Percentiles rank a stretch among this genome's conserved stretches.
phyloP scores from a whole-genome alignment of 805 yeast species.

The Saturnispora halmiae region DNA sequence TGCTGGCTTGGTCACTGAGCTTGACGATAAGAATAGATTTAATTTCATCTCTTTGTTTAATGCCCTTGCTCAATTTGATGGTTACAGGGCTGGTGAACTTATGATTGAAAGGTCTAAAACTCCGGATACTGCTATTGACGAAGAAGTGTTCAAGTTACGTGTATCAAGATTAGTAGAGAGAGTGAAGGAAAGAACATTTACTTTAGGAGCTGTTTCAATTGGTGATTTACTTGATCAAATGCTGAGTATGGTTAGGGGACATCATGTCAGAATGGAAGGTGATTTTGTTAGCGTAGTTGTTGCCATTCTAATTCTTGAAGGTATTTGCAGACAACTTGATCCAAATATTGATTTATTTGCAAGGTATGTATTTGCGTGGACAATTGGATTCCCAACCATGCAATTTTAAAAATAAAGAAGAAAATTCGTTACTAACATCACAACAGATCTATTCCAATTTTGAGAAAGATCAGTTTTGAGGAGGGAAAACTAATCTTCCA shows the following conservation, averaged over 20 bases:
- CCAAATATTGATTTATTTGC: conserved; percentile 91
- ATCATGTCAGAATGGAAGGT: conserved; percentile 96
- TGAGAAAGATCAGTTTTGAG: conserved; percentile 68
- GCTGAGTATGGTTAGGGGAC: conserved; percentile 81
- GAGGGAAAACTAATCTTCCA: conserved; percentile 53
- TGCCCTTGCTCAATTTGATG: conserved; percentile 85
- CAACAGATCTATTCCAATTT: conserved; percentile 68
- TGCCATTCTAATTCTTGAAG: conserved; percentile 84
- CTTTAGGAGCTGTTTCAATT: conserved; percentile 83
- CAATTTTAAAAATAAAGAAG: conserved; percentile 10
- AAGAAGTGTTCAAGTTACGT: conserved; percentile 77
- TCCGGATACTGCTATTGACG: conserved; percentile 82
- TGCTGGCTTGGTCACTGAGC: conserved; percentile 87
- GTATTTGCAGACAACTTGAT: conserved; percentile 89
- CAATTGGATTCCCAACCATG: conserved; percentile 30
- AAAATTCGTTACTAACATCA: background rate
- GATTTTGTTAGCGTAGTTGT: conserved; percentile 94
- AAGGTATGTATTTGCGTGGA: conserved; percentile 67
- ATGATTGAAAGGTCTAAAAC: conserved; percentile 94
- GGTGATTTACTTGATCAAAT: conserved; percentile 86
- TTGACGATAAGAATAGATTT: conserved; percentile 64
- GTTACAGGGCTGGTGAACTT: conserved; percentile 87
- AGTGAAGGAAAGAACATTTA: conserved; percentile 81
- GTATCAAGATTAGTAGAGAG: conserved; percentile 76
- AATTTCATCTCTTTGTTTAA: conserved; percentile 87